phyloP scores from a whole-genome alignment of 2,329 filamentous ascomycete species.

The Periconia sp. region DNA sequence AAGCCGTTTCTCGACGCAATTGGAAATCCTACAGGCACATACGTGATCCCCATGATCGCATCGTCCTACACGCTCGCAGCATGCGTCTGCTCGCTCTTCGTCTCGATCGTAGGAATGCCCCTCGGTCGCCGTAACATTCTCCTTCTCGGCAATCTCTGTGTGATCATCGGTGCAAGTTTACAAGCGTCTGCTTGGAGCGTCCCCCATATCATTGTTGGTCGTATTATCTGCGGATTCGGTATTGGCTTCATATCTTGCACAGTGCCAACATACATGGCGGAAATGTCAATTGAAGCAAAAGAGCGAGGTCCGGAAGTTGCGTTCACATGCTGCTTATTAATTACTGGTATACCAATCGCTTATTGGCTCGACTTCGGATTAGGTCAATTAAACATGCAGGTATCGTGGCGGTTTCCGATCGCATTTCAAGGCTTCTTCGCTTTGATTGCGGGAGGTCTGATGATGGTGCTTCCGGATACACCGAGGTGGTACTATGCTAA shows the following conservation, averaged over 20 bases:
- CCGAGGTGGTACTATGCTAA: constrained; percentile 54
- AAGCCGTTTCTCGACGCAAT: constrained; percentile 11
- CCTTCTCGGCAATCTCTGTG: constrained; percentile 52
- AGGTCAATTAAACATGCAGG: constrained; percentile 51
- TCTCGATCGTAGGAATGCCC: constrained; percentile 54
- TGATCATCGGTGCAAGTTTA: constrained; percentile 53
- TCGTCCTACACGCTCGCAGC: constrained; percentile 15
- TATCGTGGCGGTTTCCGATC: constrained; percentile 56
- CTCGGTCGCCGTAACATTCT: constrained; percentile 57
- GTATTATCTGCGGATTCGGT: constrained; percentile 52
- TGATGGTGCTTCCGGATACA: constrained; percentile 53
- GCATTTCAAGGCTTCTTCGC: constrained; percentile 58
- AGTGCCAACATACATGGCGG: constrained; percentile 31
- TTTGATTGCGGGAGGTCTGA: constrained; percentile 48
- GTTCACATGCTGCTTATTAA: constrained; percentile 55
- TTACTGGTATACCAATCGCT: constrained; percentile 53
- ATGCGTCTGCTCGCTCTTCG: constrained; percentile 53
- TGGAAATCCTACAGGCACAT: constrained; percentile 13
- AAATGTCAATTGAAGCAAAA: constrained; percentile 20
- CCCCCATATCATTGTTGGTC: constrained; percentile 56
- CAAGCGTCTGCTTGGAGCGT: constrained; percentile 51
- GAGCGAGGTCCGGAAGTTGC: constrained; percentile 49
- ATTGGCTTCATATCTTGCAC: constrained; percentile 56
- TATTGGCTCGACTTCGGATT: constrained; percentile 60
- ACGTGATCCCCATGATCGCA: constrained; percentile 16